Evolutionary conservation across 768 basidiomycete species (phyloP), one percentile per base, ranked within the genome.

Genomic region (Boletellus sp.): DNA sequence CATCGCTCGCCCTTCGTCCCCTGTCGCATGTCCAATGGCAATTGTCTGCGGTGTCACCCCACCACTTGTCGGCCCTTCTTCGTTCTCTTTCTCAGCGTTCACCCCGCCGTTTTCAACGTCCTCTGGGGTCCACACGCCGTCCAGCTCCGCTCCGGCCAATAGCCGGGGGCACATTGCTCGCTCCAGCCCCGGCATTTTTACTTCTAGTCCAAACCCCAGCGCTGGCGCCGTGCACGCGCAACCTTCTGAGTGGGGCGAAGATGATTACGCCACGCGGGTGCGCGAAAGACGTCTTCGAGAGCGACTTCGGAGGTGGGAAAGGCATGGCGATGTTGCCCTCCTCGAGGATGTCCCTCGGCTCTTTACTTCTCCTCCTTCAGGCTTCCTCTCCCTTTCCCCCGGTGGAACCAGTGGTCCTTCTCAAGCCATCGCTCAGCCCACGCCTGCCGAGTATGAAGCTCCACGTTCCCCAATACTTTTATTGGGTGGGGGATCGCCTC

Each of bases 1-100:
- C 3, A 70, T 85, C 8, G 69, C 81, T 1, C 74, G 81, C 24
- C 75, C 82, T 11, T 74, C 80, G 6, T 79, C 81, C n/a, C 77
- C 82, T 1, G 77, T 83, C 12, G 56, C 68, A 32, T 81, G 81
- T 61, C 90, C 92, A 3, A 88, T 85, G 58, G 81, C 85, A 8
- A 90, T 96, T 41, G 75, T 96, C 16, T 88, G 95, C 59, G 91
- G 92, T n/a, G 82, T 90, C 60, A 84, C 87, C 1, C 91, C 93
- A 23, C 72, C 88, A 4, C 70, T 92, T n/a, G 70, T 80, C 13
- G 76, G 79, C n/a, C 71, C 79, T 10, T 55, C 62, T 58, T 42
- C 68, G 59, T 11, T 52, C 47, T 13, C 48, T 22, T 44, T 54
- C 2, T 31, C 56, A 32, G 24, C 58, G 47, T 52, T 38, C 26